A percentile compares a stretch with the other conserved stretches of the same genome.
Conservation (phyloP, 108 stramenopile species). For the Pseudonitzschia pungens region DNA sequence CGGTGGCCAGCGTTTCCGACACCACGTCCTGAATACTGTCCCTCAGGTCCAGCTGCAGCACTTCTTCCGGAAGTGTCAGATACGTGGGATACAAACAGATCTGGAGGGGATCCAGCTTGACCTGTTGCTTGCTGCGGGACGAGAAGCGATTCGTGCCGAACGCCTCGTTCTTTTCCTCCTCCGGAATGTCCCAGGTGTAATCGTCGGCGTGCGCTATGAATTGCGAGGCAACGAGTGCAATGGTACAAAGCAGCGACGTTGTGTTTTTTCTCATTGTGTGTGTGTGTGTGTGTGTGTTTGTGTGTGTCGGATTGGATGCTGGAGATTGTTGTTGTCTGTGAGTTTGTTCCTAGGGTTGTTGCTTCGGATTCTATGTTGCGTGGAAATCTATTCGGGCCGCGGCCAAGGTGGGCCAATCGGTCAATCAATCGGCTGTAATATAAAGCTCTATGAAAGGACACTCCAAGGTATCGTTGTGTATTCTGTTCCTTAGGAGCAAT, state of each 20-base stretch:
- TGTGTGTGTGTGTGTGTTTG: not conserved
- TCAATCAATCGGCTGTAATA: too few relatives aligned
- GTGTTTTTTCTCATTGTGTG: not conserved
- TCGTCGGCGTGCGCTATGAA: too few relatives aligned
- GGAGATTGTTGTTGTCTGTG: too few relatives aligned
- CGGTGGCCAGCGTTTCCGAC: not conserved
- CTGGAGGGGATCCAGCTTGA: constrained; percentile 6
- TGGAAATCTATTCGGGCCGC: too few relatives aligned
- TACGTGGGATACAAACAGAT: constrained; percentile 11
- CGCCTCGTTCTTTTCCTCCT: constrained; percentile 3
- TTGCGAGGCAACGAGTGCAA: too few relatives aligned
- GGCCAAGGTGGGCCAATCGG: too few relatives aligned
- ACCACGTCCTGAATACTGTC: not conserved
- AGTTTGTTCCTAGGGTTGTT: too few relatives aligned
- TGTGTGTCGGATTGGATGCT: not conserved
- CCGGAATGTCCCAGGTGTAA: not conserved
- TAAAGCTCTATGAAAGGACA: too few relatives aligned
- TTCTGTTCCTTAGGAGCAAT: too few relatives aligned
- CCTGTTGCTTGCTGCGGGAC: not conserved
- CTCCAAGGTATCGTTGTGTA: too few relatives aligned
- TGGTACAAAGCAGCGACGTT: not conserved
- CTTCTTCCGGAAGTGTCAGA: not conserved
- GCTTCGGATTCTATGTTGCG: too few relatives aligned
- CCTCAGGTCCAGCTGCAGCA: not conserved
- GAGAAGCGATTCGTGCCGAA: not conserved